These are phyloP conservation scores for Hysterium pulicare DNA, from an alignment of 2,329 filamentous ascomycete species.

Conservation along the genomic window DNA sequence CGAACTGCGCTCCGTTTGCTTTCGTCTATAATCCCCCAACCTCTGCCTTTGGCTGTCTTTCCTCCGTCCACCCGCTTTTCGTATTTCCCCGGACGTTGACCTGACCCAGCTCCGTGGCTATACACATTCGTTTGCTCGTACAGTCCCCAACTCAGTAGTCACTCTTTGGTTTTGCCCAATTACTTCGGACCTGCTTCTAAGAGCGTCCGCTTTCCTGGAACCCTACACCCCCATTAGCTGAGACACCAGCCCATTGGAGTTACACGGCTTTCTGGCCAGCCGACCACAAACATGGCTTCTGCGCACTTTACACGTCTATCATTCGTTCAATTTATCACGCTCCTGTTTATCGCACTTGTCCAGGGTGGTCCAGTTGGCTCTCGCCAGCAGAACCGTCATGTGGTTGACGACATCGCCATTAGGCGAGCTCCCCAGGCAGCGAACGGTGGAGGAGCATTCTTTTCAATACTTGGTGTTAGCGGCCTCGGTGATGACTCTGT, in stretches of 20 bases:
- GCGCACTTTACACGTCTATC: too few species aligned
- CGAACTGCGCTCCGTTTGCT: background rate
- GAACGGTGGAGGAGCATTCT: constrained; percentile 6
- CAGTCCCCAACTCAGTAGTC: too few species aligned
- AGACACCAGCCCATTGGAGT: too few species aligned
- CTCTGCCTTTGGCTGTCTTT: background rate
- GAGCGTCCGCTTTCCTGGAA: too few species aligned
- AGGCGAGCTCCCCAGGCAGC: background rate
- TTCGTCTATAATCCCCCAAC: background rate
- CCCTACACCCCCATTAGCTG: too few species aligned
- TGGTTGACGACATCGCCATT: constrained; percentile 1
- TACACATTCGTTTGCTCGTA: too few species aligned
- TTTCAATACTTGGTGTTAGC: constrained; percentile 20
- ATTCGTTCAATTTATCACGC: background rate
- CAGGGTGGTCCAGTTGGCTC: background rate
- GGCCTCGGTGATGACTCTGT: constrained; percentile 13
- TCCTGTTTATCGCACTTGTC: background rate
- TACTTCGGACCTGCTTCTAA: too few species aligned
- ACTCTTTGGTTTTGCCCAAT: too few species aligned
- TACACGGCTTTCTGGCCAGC: too few species aligned
- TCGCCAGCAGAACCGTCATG: background rate
- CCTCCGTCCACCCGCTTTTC: background rate
- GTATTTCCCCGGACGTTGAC: background rate
- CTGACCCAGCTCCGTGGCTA: background rate
- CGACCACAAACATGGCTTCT: too few species aligned